These are phyloP conservation scores for Vigna radiata DNA, from an alignment of 306 rosid species.

Conservation along the genomic window DNA sequence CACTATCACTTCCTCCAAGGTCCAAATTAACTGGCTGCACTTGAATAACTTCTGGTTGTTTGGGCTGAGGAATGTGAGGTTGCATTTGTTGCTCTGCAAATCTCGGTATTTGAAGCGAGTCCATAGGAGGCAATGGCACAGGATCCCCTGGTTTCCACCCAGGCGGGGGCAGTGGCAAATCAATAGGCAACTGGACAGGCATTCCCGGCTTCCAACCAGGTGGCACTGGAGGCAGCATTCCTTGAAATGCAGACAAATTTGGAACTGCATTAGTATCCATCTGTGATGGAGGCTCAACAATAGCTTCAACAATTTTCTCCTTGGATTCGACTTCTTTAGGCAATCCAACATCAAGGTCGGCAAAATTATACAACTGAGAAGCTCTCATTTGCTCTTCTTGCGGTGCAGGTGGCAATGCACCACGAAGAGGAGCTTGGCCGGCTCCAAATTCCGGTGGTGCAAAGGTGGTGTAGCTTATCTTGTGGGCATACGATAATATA, in stretches of 20 bases:
- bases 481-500: conserved; percentile 84
- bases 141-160: conserved; percentile 99
- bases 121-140: conserved; percentile 78
- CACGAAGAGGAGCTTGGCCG: conserved; percentile 80
- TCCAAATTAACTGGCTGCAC: conserved; percentile 90
- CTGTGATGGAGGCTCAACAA: conserved; percentile 68
- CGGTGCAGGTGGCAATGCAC: conserved; percentile 96
- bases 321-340: conserved; percentile 66
- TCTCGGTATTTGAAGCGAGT: conserved; percentile 66
- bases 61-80: conserved; percentile 64
- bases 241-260: conserved; percentile 67
- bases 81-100: conserved; percentile 66
- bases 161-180: conserved; percentile 85
- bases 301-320: conserved; percentile 73
- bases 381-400: conserved; percentile 98
- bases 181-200: conserved; percentile 83
- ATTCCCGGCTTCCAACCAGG: conserved; percentile 97
- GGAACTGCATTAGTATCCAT: conserved; percentile 59
- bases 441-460: conserved; percentile 97
- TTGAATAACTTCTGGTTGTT: conserved; percentile 77
- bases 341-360: conserved; percentile 88
- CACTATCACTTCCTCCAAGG: conserved; percentile 87
- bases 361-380: conserved; percentile 84
- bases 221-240: conserved; percentile 82
- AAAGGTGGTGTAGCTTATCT: conserved; percentile 92